Base-by-base conservation (phyloP, 495 filamentous ascomycete genomes). In the Annulohypoxylon nitens region DNA sequence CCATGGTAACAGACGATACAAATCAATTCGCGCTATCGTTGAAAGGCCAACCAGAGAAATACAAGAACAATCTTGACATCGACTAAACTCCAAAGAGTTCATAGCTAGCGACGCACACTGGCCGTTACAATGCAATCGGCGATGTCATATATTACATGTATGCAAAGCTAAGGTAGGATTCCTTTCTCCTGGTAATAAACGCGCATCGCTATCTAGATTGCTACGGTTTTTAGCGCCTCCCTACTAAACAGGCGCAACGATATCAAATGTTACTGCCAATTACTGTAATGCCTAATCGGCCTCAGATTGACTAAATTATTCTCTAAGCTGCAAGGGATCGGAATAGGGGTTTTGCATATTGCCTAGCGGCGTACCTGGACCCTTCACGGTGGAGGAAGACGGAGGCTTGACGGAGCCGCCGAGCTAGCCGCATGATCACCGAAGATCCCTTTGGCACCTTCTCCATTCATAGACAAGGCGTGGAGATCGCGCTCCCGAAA, bases 401-500 rank as follows among this genome's bases (percentile, higher is more conserved):
- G 57, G 57, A 41, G 23, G 48, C 26, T 60, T 51, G 10, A 73
- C 70, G 55, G 62, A 73, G 51, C 41, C 36, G 41, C 64, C 64
- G 59, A 67, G 45, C 51, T 39, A 61, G 55, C 61, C 55, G 62
- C 50, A 45, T 11, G 16, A 67, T 55, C 34, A 54, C 58, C 58
- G 61, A 67, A 65, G 66, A 74, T 70, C 66, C 14, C 10, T 33
- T 45, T 67, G 1, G 39, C 62, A 70, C 71, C 66, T 70, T 67
- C 71, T 74, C 58, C 25, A 67, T 67, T 64, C 41, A 70, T 53
- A 37, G 50, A 47, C 33, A 36, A 39, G 23, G 14, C 62, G 50
- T 60, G 43, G 23, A 30, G 34, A 50, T 16, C 25, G 37, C 33
- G 25, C 64, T 6, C 36, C 36, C 45, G 59, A 61, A 43, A 53